Conservation (phyloP, 495 filamentous ascomycete species). For the Aspergillus funiculosus region DNA sequence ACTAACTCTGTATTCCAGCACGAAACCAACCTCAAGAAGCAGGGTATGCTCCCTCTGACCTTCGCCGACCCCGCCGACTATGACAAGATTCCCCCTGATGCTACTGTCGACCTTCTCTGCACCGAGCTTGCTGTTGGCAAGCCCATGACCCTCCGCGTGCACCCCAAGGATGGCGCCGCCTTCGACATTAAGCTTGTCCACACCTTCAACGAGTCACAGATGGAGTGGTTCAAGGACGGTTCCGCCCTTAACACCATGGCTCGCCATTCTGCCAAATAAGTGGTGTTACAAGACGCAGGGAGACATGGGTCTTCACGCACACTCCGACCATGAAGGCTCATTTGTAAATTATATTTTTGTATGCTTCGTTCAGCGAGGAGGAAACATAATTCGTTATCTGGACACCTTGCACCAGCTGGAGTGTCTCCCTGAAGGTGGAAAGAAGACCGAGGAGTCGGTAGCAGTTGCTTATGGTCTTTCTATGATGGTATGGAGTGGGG, state of each 20-base stretch:
- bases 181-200: slow-evolving; percentile 83
- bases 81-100: slow-evolving; percentile 89
- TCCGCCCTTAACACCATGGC: slow-evolving; percentile 98
- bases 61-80: slow-evolving; percentile 95
- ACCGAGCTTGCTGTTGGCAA: slow-evolving; percentile 90
- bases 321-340: slow-evolving; percentile 13
- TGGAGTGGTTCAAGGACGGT: slow-evolving; percentile 97
- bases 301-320: slow-evolving; percentile 6
- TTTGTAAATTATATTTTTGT: slow-evolving; percentile 34
- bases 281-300: slow-evolving; percentile 7
- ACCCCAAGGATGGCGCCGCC: slow-evolving; percentile 72
- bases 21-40: slow-evolving; percentile 99
- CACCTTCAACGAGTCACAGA: slow-evolving; percentile 96
- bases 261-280: slow-evolving; percentile 53
- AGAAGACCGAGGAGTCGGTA: slow-evolving; percentile 12
- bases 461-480: slow-evolving; percentile 20
- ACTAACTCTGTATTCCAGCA: slow-evolving; percentile 43
- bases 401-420: slow-evolving; percentile 2
- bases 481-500: slow-evolving; percentile 33
- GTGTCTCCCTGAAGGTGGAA: slow-evolving; percentile 1
- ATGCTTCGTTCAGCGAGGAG: slow-evolving; percentile 18
- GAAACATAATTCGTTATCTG: slow-evolving; percentile 6
- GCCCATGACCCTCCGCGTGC: slow-evolving; percentile 85
- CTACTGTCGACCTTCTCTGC: slow-evolving; percentile 85
- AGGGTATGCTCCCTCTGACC: slow-evolving; percentile 98